Evolutionary conservation across 345 rosid genomes (phyloP), one percentile per base, ranked within the genome.

Genomic region (Rhodomyrtus tomentosa): DNA sequence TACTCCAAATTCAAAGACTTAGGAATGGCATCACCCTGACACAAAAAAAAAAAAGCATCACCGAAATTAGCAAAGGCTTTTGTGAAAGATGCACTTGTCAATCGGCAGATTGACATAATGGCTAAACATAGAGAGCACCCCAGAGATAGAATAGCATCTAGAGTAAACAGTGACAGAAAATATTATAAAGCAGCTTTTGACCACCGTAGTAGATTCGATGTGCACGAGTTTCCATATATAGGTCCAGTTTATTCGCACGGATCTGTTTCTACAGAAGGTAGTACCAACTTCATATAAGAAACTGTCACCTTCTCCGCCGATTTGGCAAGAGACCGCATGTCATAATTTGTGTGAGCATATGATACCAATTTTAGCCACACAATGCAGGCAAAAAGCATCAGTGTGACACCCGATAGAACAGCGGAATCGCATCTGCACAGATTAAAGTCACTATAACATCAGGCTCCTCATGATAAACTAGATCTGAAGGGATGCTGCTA

Each of bases 281-380:
- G 79, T 36, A 32, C 45, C 40, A 36, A 68, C 45, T 68, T 36
- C 45, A 20, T 36, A 68, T 36, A 20, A 36, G 18, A 36, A 68
- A 68, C 83, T 55, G 15, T 59, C 89, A 97, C 99, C 99, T 94
- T 93, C 45, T 93, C 93, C 83, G 82, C 87, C 22, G 92, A 89
- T 84, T 91, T 93, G 54, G 95, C 90, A 83, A 95, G 68, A 21
- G 92, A 85, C 90, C 99, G 95, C 92, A 94, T 90, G 88, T 97
- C 99, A 85, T 87, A 88, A 92, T 85, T 95, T 36, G 99, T 95
- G 90, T 97, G 99, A 36, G 96, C 99, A 85, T 94, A 97, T 40
- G 99, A 96, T 48, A 97, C 96, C 91, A 96, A 86, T 90, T 97
- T 97, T 80, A 97, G 86, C 99, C 99, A 97, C 87, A 96, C 99